Evolutionary conservation across 352 stramenopile genomes (phyloP).

Genomic region (Phytophthora ramorum): DNA sequence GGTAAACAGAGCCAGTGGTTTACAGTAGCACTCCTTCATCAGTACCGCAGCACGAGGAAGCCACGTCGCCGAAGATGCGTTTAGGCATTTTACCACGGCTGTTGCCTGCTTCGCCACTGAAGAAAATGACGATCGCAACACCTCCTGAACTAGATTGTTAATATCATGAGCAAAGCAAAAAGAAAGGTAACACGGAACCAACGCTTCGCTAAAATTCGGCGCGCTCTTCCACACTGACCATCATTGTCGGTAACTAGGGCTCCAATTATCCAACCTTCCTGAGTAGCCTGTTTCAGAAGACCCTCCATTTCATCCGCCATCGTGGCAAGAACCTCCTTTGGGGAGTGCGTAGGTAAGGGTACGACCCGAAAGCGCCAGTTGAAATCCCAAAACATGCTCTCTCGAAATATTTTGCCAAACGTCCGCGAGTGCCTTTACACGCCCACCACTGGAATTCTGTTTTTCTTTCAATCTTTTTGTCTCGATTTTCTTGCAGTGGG

Average conservation of each 20-base stretch:
- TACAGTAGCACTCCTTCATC: conserved; percentile 8
- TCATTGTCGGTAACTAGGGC: conserved; percentile 3
- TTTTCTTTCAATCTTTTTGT: conserved; percentile 10
- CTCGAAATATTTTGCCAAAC: conserved; percentile 6
- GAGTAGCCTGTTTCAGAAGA: background rate
- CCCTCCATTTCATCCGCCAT: conserved; percentile 6
- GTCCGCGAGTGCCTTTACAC: conserved; percentile 1
- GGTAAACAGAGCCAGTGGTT: conserved; percentile 3
- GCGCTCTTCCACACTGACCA: conserved; percentile 10
- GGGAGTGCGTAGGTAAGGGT: background rate
- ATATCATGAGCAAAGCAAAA: conserved; percentile 2
- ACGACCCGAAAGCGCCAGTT: background rate
- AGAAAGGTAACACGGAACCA: background rate
- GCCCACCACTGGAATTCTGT: background rate
- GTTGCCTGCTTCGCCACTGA: conserved; percentile 1
- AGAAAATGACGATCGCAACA: conserved; percentile 1
- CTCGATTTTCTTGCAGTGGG: background rate
- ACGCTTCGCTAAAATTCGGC: conserved; percentile 1
- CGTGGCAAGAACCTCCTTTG: background rate
- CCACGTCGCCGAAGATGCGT: conserved; percentile 11
- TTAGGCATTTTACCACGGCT: conserved; percentile 3
- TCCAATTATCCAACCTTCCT: conserved; percentile 4
- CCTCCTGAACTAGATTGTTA: background rate
- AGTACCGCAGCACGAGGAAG: background rate
- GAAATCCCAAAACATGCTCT: conserved; percentile 3